These are phyloP conservation scores for Fusarium nurragi DNA, from an alignment of 2,329 filamentous ascomycete genomes.

Conservation along the genomic window DNA sequence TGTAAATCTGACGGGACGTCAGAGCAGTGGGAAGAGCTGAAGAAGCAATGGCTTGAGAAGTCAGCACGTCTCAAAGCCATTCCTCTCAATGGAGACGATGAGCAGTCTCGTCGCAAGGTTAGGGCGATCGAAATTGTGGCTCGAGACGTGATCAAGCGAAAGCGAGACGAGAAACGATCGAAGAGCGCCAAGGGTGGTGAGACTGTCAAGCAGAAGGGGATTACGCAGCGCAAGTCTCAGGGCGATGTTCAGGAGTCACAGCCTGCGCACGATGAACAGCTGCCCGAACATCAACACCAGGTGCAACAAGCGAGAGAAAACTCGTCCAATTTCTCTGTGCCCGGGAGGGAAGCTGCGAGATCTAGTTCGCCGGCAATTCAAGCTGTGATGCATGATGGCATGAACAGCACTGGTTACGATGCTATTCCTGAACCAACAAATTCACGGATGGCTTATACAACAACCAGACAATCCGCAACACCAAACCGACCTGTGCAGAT, in stretches of 20 bases:
- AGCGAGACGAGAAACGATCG: conserved; percentile 68
- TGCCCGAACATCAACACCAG: neutral
- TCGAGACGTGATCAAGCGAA: conserved; percentile 80
- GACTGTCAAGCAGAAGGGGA: conserved; percentile 49
- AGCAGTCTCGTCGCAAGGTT: conserved; percentile 63
- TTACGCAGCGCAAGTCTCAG: neutral
- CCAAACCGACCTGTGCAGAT: conserved; percentile 37
- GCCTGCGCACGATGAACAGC: neutral
- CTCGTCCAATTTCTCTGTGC: neutral
- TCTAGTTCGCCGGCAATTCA: conserved; percentile 32
- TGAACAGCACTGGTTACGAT: conserved; percentile 39
- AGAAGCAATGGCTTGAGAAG: conserved; percentile 71
- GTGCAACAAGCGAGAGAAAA: neutral
- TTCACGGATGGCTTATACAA: conserved; percentile 41
- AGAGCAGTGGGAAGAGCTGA: conserved; percentile 76
- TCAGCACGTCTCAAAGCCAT: conserved; percentile 66
- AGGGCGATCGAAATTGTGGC: conserved; percentile 77
- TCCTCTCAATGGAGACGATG: conserved; percentile 59
- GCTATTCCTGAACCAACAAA: conserved; percentile 39
- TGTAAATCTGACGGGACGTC: conserved; percentile 78
- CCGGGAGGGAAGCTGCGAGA: conserved; percentile 2
- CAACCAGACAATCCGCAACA: conserved; percentile 28
- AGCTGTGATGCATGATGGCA: conserved; percentile 16
- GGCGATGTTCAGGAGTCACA: neutral
- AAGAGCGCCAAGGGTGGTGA: conserved; percentile 53